These are phyloP conservation scores for Fusarium sp. DNA, from an alignment of 2,329 filamentous ascomycete species.

Conservation along the genomic window DNA sequence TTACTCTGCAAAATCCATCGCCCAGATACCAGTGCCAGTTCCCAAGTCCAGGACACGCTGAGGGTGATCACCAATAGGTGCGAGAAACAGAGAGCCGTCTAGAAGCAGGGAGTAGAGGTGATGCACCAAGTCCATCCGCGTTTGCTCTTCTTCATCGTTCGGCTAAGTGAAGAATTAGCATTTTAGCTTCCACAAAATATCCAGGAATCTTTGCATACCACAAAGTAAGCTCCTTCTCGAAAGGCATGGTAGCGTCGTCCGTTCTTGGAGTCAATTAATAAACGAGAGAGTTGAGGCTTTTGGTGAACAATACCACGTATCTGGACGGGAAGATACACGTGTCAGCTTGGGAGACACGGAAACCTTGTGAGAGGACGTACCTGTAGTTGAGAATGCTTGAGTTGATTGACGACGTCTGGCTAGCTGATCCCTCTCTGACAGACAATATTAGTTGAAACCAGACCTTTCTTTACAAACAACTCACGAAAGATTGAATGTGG, in stretches of 20 bases:
- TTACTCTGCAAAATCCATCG: slow-evolving; percentile 25
- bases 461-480: neutral
- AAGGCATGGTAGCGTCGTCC: slow-evolving; percentile 7
- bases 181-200: no score
- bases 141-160: slow-evolving; percentile 25
- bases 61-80: slow-evolving; percentile 4
- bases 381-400: slow-evolving; percentile 2
- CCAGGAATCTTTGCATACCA: neutral
- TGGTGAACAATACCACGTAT: neutral
- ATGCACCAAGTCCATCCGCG: slow-evolving; percentile 21
- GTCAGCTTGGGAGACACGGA: no score
- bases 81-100: slow-evolving; percentile 6
- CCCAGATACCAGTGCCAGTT: slow-evolving; percentile 26
- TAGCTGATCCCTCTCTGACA: neutral
- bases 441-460: neutral
- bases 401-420: slow-evolving; percentile 2
- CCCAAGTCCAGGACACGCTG: slow-evolving; percentile 16
- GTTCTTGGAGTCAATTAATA: neutral
- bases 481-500: neutral
- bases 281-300: no score
- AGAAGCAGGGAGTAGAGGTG: slow-evolving; percentile 17
- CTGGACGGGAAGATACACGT: neutral
- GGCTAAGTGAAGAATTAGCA: neutral
- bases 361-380: neutral
- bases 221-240: neutral